Base-by-base conservation (phyloP, 805 yeast genomes). In the Schizosaccharomyces osmophilus region DNA sequence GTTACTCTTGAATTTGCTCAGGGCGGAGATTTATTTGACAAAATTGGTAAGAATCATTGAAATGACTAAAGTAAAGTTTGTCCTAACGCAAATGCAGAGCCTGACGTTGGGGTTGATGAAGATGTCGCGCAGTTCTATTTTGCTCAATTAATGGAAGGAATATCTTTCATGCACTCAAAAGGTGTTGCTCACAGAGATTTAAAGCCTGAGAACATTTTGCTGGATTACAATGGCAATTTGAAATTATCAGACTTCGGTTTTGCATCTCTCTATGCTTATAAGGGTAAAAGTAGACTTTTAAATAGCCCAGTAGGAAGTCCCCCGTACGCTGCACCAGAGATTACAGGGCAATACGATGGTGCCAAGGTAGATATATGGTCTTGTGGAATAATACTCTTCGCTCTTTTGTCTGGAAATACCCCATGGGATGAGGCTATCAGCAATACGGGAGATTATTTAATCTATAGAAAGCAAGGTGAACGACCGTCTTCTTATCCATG, bases 211-310 rank as follows among this genome's bases (percentile, higher is more conserved):
- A 82, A 82, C 65, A 75, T 85, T 9, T 72, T 85, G 32, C 70
- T 85, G 17, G 87, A 83, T 67, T 72, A 73, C 29, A 69, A 74
- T 39, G 88, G 89, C 2, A 83, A 84, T 67, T 69, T 85, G 67
- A 83, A 84, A 66, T 70, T 84, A n/a, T 82, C 87, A 0, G 93
- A 84, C 70, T 84, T 85, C 71, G 93, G 93, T 0, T 71, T 85
- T 17, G 87, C 89, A 0, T 77, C 82, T 39, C 79, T 81, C 8
- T 83, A 77, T 66, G 75, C 73, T 64, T 77, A 77, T 54, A 73
- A 73, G 61, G 84, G 84, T 1, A 69, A 74, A 4, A 73, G 73
- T 59, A 69, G 81, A 62, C 62, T 74, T 59, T 76, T 81, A 48
- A 68, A 71, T 29, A 78, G 82, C 36, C 77, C 83, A 41, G 79